Conservation (phyloP, 1,139 yeast genomes). For the Lodderomyces margitis region DNA sequence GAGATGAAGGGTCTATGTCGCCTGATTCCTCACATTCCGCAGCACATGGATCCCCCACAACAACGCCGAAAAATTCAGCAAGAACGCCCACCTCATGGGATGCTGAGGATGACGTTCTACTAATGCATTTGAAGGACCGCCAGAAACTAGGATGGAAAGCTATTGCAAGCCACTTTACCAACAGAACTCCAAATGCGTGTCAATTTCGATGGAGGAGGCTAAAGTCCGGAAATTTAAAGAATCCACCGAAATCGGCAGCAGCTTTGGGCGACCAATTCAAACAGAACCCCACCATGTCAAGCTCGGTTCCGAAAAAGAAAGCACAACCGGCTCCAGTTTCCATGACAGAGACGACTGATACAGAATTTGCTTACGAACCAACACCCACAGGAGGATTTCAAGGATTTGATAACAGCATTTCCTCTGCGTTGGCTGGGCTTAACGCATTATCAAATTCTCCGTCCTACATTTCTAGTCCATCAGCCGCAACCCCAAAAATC, state of each 20-base stretch:
- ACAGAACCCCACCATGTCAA: constrained; percentile 12
- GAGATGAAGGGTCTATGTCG: background rate
- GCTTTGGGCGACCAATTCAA: constrained; percentile 19
- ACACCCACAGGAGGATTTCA: constrained; percentile 39
- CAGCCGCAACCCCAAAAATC: constrained; percentile 22
- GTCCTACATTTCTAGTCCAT: constrained; percentile 33
- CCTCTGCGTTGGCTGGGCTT: constrained; percentile 48
- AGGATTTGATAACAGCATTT: constrained; percentile 43
- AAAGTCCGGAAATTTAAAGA: constrained; percentile 61
- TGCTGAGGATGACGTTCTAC: constrained; percentile 64
- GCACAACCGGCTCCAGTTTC: constrained; percentile 17
- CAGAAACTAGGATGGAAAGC: constrained; percentile 79
- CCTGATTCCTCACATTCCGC: constrained; percentile 1
- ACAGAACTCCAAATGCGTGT: constrained; percentile 76
- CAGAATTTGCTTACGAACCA: constrained; percentile 38
- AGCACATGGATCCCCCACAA: constrained; percentile 6
- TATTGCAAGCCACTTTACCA: constrained; percentile 62
- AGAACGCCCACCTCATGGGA: constrained; percentile 75
- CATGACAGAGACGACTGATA: constrained; percentile 9
- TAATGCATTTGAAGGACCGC: constrained; percentile 68
- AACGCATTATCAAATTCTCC: constrained; percentile 44
- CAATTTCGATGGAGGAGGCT: constrained; percentile 78
- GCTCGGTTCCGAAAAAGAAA: constrained; percentile 20
- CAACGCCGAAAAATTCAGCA: constrained; percentile 21
- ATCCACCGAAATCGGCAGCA: constrained; percentile 48